Evolutionary conservation across 2,329 filamentous ascomycete genomes (phyloP), one percentile per base, ranked within the genome.

Genomic region (Raffaelea deltoideospora): DNA sequence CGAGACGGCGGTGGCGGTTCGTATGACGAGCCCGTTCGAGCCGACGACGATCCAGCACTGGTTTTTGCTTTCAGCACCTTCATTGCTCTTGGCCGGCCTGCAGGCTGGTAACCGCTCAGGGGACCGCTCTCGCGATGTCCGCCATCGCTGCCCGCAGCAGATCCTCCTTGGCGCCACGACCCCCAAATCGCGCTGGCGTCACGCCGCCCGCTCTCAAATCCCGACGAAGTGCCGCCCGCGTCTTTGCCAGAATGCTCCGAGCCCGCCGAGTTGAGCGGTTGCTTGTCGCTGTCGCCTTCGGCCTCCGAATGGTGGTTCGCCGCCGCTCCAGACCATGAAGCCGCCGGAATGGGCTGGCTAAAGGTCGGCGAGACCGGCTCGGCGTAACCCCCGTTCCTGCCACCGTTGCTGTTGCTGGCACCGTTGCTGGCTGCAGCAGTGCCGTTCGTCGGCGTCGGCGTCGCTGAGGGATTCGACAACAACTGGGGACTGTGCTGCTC

Each of bases 1-100:
- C 65, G 64, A n/a, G 60, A 47, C 2, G 60, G 48, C 9, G 60
- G 50, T 4, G 64, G 50, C 5, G 65, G 59, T 43, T 78, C 74
- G 39, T 72, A 71, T 3, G 67, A 54, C 2, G 64, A 48, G 1
- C 67, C 67, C 0, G 65, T 65, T 40, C 63, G 63, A 2, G 60
- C 58, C 10, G 67, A 65, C 2, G 60, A 59, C 1, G 77, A 69
- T 20, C 60, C 32, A 10, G 36, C 31, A 8, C 42, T 38, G 6
- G 76, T 65, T 53, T 85, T 90, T 1, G 88, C 77, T 50, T 86
- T 85, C 36, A 96, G 64, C 2, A 95, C 79, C 61, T 94, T 96
- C 80, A 96, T 96, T 35, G 76, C 77, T 34, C 80, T 72, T 14
- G 67, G 59, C 15, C 75, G 64, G 51, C 74, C 58, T 45, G 77